Base-by-base conservation (phyloP, 2,329 filamentous ascomycete genomes). In the Fusarium nurragi region DNA sequence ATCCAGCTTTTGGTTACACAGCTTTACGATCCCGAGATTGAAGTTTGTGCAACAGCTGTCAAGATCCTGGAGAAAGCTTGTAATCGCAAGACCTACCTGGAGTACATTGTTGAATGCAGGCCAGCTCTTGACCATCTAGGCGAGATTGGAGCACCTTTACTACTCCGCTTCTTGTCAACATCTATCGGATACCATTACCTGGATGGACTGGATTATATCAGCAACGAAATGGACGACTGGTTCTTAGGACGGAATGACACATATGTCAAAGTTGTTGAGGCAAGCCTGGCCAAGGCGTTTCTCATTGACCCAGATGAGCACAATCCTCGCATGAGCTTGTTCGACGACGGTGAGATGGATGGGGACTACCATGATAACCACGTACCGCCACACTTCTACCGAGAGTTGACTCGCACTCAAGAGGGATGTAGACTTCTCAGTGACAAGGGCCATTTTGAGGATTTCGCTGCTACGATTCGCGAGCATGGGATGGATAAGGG, bases 141-240 rank as follows among this genome's bases (percentile, higher is more conserved):
- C 25, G 95, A 99, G 75, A 98, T 99, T 64, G 95, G 95, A 3
- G 95, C 96, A 16, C 95, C 96, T 2, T 82, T 99, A 21, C 85
- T 99, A 6, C 82, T 99, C 48, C 90, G 95, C 37, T 99, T 99
- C 77, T 78, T 99, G 51, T 97, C 94, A 0, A 98, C 94, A 1
- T 97, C 94, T 4, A 94, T 97, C 55, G 95, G 95, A 46, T 99
- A 99, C 74, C 94, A 98, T 77, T 99, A 99, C 77, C 84, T 99
- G 7, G 93, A 98, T 74, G 95, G 94, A 0, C 83, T 99, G 39
- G 96, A 99, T 79, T 99, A 99, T 75, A 99, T 99, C 77, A 97
- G 94, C 62, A 95, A 97, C 74, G 96, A 99, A 76, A 99, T 99
- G 95, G 95, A 99, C 70, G 96, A 99, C 78, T 99, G 95, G 95